Base-by-base conservation (phyloP, 768 basidiomycete genomes). In the Pleurotus sapidus region DNA sequence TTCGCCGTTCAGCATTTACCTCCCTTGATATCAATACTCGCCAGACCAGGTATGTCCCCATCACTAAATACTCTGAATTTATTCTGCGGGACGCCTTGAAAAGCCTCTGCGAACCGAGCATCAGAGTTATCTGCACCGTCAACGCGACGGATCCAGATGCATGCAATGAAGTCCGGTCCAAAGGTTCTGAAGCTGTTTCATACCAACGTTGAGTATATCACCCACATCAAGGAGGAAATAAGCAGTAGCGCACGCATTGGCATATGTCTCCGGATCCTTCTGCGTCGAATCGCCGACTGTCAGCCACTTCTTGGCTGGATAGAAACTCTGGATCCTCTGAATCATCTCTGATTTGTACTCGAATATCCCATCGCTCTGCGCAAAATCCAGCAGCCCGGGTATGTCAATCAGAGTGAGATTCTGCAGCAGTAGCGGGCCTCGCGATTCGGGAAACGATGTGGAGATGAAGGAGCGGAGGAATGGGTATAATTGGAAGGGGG, bases 201-300 rank as follows among this genome's bases (percentile, higher is more conserved):
- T 3, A 34, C 11, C 11, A 11, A 11, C 9, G 8, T 34, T 34
- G 11, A 34, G 30, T 1, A 34, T 34, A 11, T 3, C 2, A 11
- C 11, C 30, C 8, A 34, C 30, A 3, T 34, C 30, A 34, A 34
- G 30, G 30, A 11, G 11, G 8, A 9, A 34, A 34, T 34, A 47
- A n/a, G 40, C 43, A 18, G 40, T 20, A 34, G 72, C 74, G 62
- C 55, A 78, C 76, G 72, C 72, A 59, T 68, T 70, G 38, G 66
- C 77, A 62, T 79, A 78, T 8, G 71, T 74, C 61, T 79, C 77
- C 3, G 77, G 77, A 57, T 79, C 77, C 61, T 71, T 73, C 61
- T 79, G 71, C 11, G 76, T 77, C 9, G 77, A 79, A 62, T 79
- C 77, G 6, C 77, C 77, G 27, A 79, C 66, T 4, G 68, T 65